Base-by-base conservation (phyloP, 2,329 filamentous ascomycete genomes). In the Verticillium albo-atrum region DNA sequence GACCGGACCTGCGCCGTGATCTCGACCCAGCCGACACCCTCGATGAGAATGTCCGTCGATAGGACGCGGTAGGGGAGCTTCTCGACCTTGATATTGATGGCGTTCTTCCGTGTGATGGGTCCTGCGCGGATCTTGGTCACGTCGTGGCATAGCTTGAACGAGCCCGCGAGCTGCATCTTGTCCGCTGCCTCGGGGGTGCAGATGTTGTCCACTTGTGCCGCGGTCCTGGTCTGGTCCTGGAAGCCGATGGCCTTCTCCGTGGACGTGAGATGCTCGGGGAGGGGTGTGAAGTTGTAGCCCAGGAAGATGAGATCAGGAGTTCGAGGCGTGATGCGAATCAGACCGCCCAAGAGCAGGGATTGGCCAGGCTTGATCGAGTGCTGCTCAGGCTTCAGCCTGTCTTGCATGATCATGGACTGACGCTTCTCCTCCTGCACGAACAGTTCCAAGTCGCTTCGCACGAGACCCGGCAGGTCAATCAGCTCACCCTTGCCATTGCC, bases 11-110 rank as follows among this genome's bases (percentile, higher is more conserved):
- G 94, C 3, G 88, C 88, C 1, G 87, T 88, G 47, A 99, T 74
- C 74, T 99, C 95, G 2, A 99, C 83, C 90, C 96, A 99, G 7
- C 95, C 95, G 27, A 92, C 89, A 2, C 95, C 92, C 72, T 98
- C 94, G 55, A 99, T 87, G 15, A 99, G 77, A 26, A 99, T 86
- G 70, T 99, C 96, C 0, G 89, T 83, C 9, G 89, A 86, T 61
- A 95, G 81, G 2, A 98, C 86, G 15, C 85, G 83, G 73, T 93
- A 99, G 0, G 92, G 91, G 4, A 98, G 77, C 17, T 80, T 77
- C 2, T 91, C 86, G 0, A 89, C 82, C 59, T 84, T 86, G 53
- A 88, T 77, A 42, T 82, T 86, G 52, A 82, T 82, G 2, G 85
- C 89, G 55, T 83, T 79, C 60, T 80, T 84, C 32, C 81, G 78